phyloP scores from a whole-genome alignment of 2,329 filamentous ascomycete species.

The Cytospora piceae region DNA sequence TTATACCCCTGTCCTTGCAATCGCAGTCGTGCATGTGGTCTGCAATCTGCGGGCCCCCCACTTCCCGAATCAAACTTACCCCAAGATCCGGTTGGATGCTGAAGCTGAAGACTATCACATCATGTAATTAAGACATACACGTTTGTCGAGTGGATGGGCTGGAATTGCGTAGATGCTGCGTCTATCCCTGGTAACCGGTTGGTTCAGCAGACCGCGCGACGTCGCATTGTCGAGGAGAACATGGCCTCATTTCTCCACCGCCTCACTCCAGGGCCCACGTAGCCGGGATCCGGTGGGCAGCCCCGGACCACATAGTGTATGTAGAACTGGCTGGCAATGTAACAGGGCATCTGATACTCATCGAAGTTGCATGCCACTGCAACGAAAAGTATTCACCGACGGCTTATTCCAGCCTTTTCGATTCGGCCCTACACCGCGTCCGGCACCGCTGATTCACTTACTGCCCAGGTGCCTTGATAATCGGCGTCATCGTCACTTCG shows the following conservation, averaged over 20 bases:
- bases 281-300: constrained; percentile 1
- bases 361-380: not conserved
- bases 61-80: not conserved
- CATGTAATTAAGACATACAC: not conserved
- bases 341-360: not conserved
- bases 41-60: not conserved
- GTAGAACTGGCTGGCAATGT: not conserved
- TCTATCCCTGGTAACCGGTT: too few species aligned
- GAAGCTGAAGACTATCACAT: not conserved
- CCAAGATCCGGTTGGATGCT: not conserved
- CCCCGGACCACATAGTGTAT: not conserved
- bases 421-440: not conserved
- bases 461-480: not conserved
- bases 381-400: not conserved
- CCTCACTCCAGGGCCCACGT: not conserved
- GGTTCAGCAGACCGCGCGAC: not conserved
- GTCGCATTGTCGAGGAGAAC: not conserved
- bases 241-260: not conserved
- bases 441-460: not conserved
- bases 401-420: not conserved
- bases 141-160: too few species aligned
- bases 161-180: too few species aligned
- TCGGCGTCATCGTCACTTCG: not conserved
- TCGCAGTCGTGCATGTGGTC: not conserved
- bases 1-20: not conserved